Percentiles rank a stretch among this genome's conserved stretches.
Evolutionary conservation across 176 grass and related monocot genomes (phyloP).

Genomic region (Raddia distichophylla): DNA sequence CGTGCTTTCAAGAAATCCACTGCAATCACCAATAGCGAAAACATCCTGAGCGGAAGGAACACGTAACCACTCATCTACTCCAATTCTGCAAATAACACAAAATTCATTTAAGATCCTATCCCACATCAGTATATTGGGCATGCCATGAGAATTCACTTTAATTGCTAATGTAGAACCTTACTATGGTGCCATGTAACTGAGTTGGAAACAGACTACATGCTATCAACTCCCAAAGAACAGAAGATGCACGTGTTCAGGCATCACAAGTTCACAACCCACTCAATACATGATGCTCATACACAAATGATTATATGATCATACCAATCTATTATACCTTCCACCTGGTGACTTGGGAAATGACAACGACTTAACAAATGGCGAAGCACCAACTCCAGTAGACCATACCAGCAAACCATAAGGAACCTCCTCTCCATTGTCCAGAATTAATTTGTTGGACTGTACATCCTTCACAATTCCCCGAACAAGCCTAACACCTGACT

Average conservation of each 20-base stretch:
- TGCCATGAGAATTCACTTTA: not conserved
- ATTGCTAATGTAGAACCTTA: not conserved
- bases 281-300: not conserved
- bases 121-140: not conserved
- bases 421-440: constrained; percentile 85
- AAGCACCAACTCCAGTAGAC: constrained; percentile 97
- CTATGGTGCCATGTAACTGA: not conserved
- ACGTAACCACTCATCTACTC: constrained; percentile 84
- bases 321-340: constrained; percentile 74
- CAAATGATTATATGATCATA: constrained; percentile 31
- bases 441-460: constrained; percentile 74
- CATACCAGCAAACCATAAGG: constrained; percentile 94
- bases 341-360: constrained; percentile 78
- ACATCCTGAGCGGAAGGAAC: constrained; percentile 80
- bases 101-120: constrained; percentile 24
- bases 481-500: constrained; percentile 94
- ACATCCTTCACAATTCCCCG: constrained; percentile 88
- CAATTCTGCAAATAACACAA: constrained; percentile 59
- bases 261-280: not conserved
- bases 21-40: constrained; percentile 92
- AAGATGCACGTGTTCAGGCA: not conserved
- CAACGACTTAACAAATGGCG: constrained; percentile 69
- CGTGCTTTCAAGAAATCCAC: constrained; percentile 85
- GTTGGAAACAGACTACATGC: not conserved
- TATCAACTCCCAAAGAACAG: not conserved